Evolutionary conservation across 2,329 filamentous ascomycete genomes (phyloP).

Genomic region (Ascochyta rabiei): DNA sequence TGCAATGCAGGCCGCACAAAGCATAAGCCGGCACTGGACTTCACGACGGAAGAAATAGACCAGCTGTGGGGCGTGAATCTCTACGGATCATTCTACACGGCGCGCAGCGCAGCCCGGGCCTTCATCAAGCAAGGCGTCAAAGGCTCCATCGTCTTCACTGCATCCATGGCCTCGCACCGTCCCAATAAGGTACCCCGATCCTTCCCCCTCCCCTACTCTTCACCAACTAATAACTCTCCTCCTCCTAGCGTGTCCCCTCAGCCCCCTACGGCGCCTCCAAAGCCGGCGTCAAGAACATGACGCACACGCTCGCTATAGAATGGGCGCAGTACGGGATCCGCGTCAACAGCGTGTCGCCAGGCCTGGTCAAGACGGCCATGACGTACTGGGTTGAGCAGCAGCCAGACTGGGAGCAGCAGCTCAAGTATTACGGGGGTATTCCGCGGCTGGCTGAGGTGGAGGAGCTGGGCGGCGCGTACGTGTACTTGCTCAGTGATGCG

Average conservation of each 20-base stretch:
- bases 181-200: slow-evolving; percentile 46
- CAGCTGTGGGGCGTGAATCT: slow-evolving; percentile 54
- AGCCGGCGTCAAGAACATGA: slow-evolving; percentile 53
- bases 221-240: too few relatives aligned
- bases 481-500: slow-evolving; percentile 61
- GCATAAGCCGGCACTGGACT: slow-evolving; percentile 59
- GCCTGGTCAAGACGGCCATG: slow-evolving; percentile 48
- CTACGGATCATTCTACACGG: slow-evolving; percentile 55
- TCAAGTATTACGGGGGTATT: slow-evolving; percentile 65
- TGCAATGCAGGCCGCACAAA: slow-evolving; percentile 59
- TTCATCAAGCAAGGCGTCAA: slow-evolving; percentile 55
- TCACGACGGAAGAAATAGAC: slow-evolving; percentile 56
- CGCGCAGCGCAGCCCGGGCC: slow-evolving; percentile 50
- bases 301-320: slow-evolving; percentile 50
- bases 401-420: slow-evolving; percentile 62
- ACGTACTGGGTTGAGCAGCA: slow-evolving; percentile 56
- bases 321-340: slow-evolving; percentile 49
- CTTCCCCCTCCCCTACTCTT: too few relatives aligned
- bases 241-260: slow-evolving; percentile 42
- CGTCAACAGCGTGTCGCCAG: slow-evolving; percentile 48
- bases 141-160: slow-evolving; percentile 56
- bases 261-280: slow-evolving; percentile 54
- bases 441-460: slow-evolving; percentile 59
- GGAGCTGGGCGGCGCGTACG: slow-evolving; percentile 63
- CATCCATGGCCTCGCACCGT: slow-evolving; percentile 55